Base-by-base conservation (phyloP, 2,329 filamentous ascomycete genomes). In the Alternaria gansuensis region DNA sequence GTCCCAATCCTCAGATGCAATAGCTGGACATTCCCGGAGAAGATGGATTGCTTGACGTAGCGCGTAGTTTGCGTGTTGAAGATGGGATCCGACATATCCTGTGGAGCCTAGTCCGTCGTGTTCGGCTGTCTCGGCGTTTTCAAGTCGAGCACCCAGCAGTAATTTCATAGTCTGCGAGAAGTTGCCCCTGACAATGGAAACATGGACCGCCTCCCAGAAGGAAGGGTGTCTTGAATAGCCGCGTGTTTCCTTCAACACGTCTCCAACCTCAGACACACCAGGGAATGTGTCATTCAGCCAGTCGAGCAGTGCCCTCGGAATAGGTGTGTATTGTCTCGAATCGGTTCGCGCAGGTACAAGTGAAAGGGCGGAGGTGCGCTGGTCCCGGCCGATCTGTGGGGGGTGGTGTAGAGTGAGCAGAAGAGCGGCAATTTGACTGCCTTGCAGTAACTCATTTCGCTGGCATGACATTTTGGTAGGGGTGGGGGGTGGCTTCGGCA, bases 191-290 rank as follows among this genome's bases (percentile, higher is more conserved):
- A 96, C 81, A 23, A 93, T 82, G 13, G 88, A 83, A 54, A 87
- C 62, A 21, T 70, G 90, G n/a, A 97, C 81, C 1, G 88, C 88
- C 72, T 93, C 91, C 94, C 94, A 98, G 78, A 92, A 98, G 34
- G 90, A 82, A 26, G 84, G 81, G 70, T 95, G 91, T 41, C 87
- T 87, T 2, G 92, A 90, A 23, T 93, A 91, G 59, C 90, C 90
- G 0, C 91, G 90, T 44, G 83, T 83, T 66, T 88, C 79, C 28
- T 83, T 82, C 62, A 85, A 80, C 24, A 97, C 84, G 4, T 87
- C 82, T 36, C 87, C 82, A 24, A 90, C 81, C 69, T 93, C 90
- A 51, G 87, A 83, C 2, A 84, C 83, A 26, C 89, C 84, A 62
- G 90, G 87, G 72, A 97, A 92, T 70, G 91, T 86, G 14, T 83